Evolutionary conservation across 2,329 filamentous ascomycete genomes (phyloP), one percentile per base, ranked within the genome.

Genomic region (Microcera coccophila): DNA sequence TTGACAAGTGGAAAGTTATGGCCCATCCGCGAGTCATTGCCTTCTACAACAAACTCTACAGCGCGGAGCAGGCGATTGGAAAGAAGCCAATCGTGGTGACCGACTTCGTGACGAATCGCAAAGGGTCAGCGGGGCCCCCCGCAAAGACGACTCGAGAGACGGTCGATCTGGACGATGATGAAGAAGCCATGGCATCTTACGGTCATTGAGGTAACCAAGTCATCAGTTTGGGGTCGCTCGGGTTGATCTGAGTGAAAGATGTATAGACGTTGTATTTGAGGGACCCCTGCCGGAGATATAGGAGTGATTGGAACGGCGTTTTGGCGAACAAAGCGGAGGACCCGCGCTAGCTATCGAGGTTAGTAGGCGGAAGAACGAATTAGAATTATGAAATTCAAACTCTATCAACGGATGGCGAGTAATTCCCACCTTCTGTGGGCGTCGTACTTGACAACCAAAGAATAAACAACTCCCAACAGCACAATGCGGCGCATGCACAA

Each of bases 1-100:
- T 98, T 58, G 87, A 96, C 58, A 86, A 88, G 53, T 78, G 72
- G 48, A 97, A 94, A 67, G 91, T 98, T 19, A 90, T 95, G 82
- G 93, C 94, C 3, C 93, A 98, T 61, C 84, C 88, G 1, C 82
- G 82, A 55, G 93, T 98, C 15, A 75, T 88, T 5, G 75, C 75
- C 2, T 98, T 98, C 61, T 98, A 98, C 64, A 76, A 81, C 49
- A 85, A 87, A 57, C 70, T 98, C 26, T 86, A 85, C 55, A 84
- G 81, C 47, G 87, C 85, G 3, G 86, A 87, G 39, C 69, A 80
- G 29, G 70, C 69, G 5, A 40, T 60, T 38, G 58, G 60, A 41
- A 59, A 51, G 19, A 67, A 62, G 42, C 48, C 60, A 4, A 42
- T 36, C 9, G 56, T 55, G 3, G 67, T 77, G 35, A 49, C 66